Evolutionary conservation across 2,329 filamentous ascomycete genomes (phyloP), one percentile per base, ranked within the genome.

Genomic region (Scedosporium boydii): DNA sequence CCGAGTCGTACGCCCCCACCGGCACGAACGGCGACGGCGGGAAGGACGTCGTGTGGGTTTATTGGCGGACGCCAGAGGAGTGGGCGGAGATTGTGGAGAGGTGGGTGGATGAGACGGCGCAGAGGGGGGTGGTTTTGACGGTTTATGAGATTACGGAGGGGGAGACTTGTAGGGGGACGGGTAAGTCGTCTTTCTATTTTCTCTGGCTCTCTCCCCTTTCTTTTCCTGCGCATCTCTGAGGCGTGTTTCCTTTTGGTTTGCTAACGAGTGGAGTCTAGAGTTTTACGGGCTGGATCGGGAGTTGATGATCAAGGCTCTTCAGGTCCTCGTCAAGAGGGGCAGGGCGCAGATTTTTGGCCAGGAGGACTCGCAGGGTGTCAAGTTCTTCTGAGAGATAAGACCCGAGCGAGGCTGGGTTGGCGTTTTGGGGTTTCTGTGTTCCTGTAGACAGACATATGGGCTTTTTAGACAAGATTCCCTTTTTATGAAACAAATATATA

Each of bases 281-380:
- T 91, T 96, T 70, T 86, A 91, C 74, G 90, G 90, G n/a, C 89
- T 99, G 79, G 93, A 98, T 71, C 80, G 82, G 56, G 90, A 92
- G 26, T 74, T 96, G 65, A 80, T 99, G 70, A 83, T 89, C 67
- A 92, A 88, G 73, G 88, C 90, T 44, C 80, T 99, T 58, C 83
- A 85, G 64, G 80, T 95, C 59, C 81, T 97, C 58, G 93, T 96
- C 42, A 96, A 96, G 80, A 84, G 88, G 65, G 92, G 92, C 68
- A 96, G 90, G 76, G 93, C 93, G 14, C 93, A 98, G 75, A 86
- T 98, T 27, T 98, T 99, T 77, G 93, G 93, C 41, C 84, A 86
- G 61, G 92, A 93, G 69, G 91, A 93, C 72, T 89, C 90, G 64
- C 86, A 90, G 70, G 95, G 95, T 69, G 91, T 98, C 67, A 99